Percentiles rank a stretch among this genome's conserved stretches.
Conservation (phyloP, 2,329 filamentous ascomycete genomes). For the Diaporthe caulivora region DNA sequence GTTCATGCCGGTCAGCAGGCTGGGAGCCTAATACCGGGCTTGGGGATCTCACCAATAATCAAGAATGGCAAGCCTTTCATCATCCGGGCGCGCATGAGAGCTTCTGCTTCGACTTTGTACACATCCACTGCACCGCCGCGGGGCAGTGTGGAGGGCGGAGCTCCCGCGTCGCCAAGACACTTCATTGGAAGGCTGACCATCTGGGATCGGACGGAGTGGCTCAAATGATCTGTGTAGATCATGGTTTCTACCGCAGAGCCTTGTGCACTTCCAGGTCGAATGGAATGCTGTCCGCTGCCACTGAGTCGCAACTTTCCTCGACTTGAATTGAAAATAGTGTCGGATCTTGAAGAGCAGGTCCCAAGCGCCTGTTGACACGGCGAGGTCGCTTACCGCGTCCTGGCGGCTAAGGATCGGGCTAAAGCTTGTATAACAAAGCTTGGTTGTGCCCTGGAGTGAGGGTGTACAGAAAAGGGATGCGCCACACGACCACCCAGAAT, state of each 20-base stretch:
- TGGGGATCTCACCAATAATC: not conserved
- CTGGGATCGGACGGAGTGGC: constrained; percentile 21
- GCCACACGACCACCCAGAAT: not conserved
- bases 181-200: constrained; percentile 7
- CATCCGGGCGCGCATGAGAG: constrained; percentile 18
- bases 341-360: not conserved
- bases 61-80: not conserved
- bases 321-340: not conserved
- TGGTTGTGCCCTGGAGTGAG: constrained; percentile 8
- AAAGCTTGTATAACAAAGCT: constrained; percentile 30
- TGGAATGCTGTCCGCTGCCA: not conserved
- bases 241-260: not conserved
- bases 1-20: not conserved
- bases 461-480: not conserved
- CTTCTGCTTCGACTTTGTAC: constrained; percentile 23
- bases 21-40: constrained; percentile 7
- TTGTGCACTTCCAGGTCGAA: constrained; percentile 2
- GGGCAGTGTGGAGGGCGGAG: constrained; percentile 16
- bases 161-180: constrained; percentile 30
- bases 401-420: constrained; percentile 7
- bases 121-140: constrained; percentile 32
- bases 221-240: constrained; percentile 2
- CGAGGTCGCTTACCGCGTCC: constrained; percentile 17
- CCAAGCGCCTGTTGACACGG: not conserved
- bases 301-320: not conserved